These are phyloP conservation scores for Phytomonas sp. DNA, from an alignment of 208 protist species.

Conservation along the genomic window DNA sequence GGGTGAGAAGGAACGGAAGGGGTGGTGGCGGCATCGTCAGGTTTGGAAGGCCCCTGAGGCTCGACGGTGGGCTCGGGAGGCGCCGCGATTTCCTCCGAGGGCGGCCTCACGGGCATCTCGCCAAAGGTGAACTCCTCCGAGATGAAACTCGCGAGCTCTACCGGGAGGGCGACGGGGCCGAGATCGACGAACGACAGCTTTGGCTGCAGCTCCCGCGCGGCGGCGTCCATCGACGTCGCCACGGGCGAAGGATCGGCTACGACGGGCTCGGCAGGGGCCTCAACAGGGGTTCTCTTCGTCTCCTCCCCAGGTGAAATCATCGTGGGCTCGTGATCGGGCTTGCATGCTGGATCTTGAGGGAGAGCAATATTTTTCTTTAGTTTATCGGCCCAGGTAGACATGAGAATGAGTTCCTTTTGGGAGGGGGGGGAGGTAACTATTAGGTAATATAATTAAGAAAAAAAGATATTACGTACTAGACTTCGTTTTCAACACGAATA, in stretches of 20 bases:
- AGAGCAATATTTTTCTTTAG: conserved; percentile 35
- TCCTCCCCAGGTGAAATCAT: neutral
- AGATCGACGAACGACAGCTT: conserved; percentile 14
- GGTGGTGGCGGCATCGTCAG: neutral
- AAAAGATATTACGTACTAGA: neutral
- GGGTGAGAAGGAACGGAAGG: conserved; percentile 4
- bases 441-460: neutral
- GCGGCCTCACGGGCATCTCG: conserved; percentile 7
- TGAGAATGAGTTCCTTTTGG: conserved; percentile 17
- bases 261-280: neutral
- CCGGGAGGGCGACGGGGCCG: conserved; percentile 37
- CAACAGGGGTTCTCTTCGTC: neutral
- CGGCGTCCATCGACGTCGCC: conserved; percentile 8
- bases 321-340: conserved; percentile 1
- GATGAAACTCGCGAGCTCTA: conserved; percentile 24
- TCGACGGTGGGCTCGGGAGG: neutral
- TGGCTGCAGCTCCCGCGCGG: neutral
- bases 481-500: neutral
- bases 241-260: neutral
- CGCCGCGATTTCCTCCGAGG: conserved; percentile 3
- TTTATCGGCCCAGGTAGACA: conserved; percentile 57
- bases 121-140: conserved; percentile 17
- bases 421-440: neutral
- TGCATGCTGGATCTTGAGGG: neutral
- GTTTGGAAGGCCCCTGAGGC: neutral